Conservation (phyloP, 2,329 filamentous ascomycete species). For the Aureobasidium mangrovei region DNA sequence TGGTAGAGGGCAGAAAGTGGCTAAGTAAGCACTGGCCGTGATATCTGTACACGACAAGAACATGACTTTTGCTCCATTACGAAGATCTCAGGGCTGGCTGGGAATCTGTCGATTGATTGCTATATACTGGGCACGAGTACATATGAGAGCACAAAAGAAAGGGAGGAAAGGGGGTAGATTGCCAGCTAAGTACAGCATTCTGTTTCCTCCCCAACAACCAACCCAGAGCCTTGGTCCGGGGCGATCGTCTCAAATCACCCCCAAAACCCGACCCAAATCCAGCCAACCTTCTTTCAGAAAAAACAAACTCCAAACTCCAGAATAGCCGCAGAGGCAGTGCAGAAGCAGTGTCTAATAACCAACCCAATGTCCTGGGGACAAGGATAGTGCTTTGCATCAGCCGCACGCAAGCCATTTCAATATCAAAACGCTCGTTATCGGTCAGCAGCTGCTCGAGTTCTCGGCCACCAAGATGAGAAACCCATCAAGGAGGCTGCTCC, state of each 20-base stretch:
- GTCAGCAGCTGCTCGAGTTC: slow-evolving; percentile 9
- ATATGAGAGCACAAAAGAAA: slow-evolving; percentile 13
- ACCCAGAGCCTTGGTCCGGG: slow-evolving; percentile 8
- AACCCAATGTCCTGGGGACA: slow-evolving; percentile 28
- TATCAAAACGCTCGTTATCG: slow-evolving; percentile 18
- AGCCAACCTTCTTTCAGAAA: neutral
- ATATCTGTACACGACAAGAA: neutral
- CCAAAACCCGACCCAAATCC: slow-evolving; percentile 10
- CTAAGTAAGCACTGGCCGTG: neutral
- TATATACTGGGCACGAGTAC: neutral
- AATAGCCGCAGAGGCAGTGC: slow-evolving; percentile 13
- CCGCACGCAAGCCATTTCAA: slow-evolving; percentile 21
- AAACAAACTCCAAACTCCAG: slow-evolving; percentile 12
- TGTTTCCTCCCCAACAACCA: slow-evolving; percentile 17
- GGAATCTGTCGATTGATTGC: no score
- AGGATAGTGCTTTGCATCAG: slow-evolving; percentile 21
- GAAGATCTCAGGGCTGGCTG: no score
- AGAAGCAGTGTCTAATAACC: slow-evolving; percentile 18
- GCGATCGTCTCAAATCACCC: neutral
- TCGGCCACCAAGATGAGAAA: slow-evolving; percentile 19
- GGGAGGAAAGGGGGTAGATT: slow-evolving; percentile 4
- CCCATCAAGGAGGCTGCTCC: neutral
- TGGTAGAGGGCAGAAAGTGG: neutral
- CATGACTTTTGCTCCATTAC: no score
- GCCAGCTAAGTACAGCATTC: slow-evolving; percentile 18